Conservation (phyloP, 495 filamentous ascomycete genomes). For the Penicillium goetzii region DNA sequence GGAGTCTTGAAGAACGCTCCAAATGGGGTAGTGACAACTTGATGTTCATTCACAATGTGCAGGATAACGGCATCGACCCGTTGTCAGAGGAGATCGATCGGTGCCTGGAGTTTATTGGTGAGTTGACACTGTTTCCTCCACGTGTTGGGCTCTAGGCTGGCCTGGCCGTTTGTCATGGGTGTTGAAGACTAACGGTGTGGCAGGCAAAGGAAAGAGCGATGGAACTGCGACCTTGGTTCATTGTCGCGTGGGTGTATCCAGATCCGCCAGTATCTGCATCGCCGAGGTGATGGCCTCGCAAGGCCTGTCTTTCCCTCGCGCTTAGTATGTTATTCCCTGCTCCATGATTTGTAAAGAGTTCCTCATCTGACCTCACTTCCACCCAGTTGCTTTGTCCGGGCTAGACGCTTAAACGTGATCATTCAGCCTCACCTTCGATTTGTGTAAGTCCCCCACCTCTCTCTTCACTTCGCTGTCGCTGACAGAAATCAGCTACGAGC, state of each 20-base stretch:
- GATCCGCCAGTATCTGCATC: constrained; percentile 96
- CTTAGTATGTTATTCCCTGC: constrained; percentile 63
- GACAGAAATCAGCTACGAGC: constrained; percentile 49
- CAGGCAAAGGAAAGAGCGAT: constrained; percentile 75
- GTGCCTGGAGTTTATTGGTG: constrained; percentile 92
- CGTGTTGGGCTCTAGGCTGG: neutral
- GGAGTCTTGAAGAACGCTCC: constrained; percentile 68
- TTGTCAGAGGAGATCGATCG: constrained; percentile 84
- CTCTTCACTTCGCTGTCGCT: constrained; percentile 15
- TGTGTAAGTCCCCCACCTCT: constrained; percentile 45
- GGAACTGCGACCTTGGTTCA: constrained; percentile 91
- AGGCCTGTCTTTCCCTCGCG: constrained; percentile 82
- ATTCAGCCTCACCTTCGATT: constrained; percentile 73
- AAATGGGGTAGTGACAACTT: constrained; percentile 74
- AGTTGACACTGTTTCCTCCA: constrained; percentile 31
- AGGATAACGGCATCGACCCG: constrained; percentile 96
- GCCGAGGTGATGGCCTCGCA: constrained; percentile 90
- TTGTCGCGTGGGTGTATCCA: constrained; percentile 92
- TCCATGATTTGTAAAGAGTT: neutral
- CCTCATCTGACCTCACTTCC: constrained; percentile 16
- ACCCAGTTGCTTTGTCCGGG: constrained; percentile 83
- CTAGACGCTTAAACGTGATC: constrained; percentile 79
- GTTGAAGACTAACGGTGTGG: constrained; percentile 15
- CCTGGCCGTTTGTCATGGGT: neutral
- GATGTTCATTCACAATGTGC: constrained; percentile 78